A percentile compares a stretch with the other conserved stretches of the same genome.
phyloP scores from a whole-genome alignment of 2,329 filamentous ascomycete genomes.

The Paradendryphiella salina region DNA sequence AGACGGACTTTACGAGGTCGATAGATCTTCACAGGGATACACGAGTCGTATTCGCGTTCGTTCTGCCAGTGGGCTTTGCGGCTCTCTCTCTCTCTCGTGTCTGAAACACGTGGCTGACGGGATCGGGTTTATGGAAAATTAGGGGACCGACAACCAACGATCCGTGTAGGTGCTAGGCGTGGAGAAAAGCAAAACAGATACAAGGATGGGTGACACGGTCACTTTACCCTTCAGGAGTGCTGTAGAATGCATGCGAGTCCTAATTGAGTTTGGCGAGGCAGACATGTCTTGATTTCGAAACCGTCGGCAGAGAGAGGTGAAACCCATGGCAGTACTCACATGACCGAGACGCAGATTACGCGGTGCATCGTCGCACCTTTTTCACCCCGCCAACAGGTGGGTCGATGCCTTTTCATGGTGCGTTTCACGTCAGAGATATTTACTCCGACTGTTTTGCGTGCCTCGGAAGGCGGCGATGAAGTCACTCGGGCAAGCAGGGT shows the following conservation, averaged over 20 bases:
- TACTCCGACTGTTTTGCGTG: constrained; percentile 19
- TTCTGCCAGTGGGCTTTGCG: constrained; percentile 13
- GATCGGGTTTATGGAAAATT: constrained; percentile 11
- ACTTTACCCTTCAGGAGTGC: constrained; percentile 7
- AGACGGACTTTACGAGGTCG: constrained; percentile 7
- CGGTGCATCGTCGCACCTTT: constrained; percentile 16
- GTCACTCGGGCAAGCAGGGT: not conserved
- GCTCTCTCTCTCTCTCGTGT: not conserved
- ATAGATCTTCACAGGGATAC: constrained; percentile 20
- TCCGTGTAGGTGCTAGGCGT: not conserved
- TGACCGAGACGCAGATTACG: constrained; percentile 19
- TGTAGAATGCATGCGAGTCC: constrained; percentile 9
- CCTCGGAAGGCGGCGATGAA: constrained; percentile 10
- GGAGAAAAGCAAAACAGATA: constrained; percentile 3
- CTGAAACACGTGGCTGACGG: constrained; percentile 22
- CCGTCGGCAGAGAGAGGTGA: constrained; percentile 18
- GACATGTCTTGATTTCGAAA: constrained; percentile 14
- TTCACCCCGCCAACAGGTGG: constrained; percentile 27
- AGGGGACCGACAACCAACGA: constrained; percentile 7
- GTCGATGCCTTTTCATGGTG: constrained; percentile 16
- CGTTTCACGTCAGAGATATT: constrained; percentile 23
- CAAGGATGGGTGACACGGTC: constrained; percentile 8
- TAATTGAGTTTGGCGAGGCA: constrained; percentile 8
- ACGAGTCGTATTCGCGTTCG: constrained; percentile 9
- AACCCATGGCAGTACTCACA: constrained; percentile 20